Percentiles rank a stretch among this genome's conserved stretches.
phyloP scores from a whole-genome alignment of 176 grass and related monocot species.

The maize (Zea mays) region DNA sequence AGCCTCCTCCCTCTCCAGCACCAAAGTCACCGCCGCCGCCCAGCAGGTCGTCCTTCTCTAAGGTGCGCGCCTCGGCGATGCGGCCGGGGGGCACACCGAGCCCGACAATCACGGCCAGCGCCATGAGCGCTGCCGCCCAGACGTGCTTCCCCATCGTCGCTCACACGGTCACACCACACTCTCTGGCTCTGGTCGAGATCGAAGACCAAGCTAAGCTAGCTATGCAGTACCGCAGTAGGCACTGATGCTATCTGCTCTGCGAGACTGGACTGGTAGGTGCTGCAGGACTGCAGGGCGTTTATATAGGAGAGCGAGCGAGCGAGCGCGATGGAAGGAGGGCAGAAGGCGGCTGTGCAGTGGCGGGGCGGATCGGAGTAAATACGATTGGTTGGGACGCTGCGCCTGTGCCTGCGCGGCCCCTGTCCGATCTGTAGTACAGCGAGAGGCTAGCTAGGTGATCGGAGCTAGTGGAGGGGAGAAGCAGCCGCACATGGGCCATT shows the following conservation, averaged over 20 bases:
- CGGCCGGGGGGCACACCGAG: conserved; percentile 1
- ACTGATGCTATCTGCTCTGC: not conserved
- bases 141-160: not conserved
- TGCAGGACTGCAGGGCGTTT: not conserved
- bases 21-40: not conserved
- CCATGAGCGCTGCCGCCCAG: not conserved
- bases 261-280: not conserved
- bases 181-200: too few relatives aligned
- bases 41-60: conserved; percentile 46
- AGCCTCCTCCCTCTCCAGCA: conserved; percentile 20
- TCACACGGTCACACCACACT: too few relatives aligned
- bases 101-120: conserved; percentile 24
- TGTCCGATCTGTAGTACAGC: not conserved
- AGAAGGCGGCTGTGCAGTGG: too few relatives aligned
- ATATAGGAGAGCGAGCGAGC: not conserved
- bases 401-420: too few relatives aligned
- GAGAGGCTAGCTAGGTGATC: too few relatives aligned
- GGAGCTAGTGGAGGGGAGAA: too few relatives aligned
- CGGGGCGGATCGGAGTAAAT: conserved; percentile 16
- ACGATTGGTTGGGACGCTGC: not conserved
- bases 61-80: conserved; percentile 26
- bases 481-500: too few relatives aligned
- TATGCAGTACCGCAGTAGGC: too few relatives aligned
- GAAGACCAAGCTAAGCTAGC: too few relatives aligned
- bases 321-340: not conserved